phyloP scores from a whole-genome alignment of 768 basidiomycete genomes.

The Suillus sp. region DNA sequence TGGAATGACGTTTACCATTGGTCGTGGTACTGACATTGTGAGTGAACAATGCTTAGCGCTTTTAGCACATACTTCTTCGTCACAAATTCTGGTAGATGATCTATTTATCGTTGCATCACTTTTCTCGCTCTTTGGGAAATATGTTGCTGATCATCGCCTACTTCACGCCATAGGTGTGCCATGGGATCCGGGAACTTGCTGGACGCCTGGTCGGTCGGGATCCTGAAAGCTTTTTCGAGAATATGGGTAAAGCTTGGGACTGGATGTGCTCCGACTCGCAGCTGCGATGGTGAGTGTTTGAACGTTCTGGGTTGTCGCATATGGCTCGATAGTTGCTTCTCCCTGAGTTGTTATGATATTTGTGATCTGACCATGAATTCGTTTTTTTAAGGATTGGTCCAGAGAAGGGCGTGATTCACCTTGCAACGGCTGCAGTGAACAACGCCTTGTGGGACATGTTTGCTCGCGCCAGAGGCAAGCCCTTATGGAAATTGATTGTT shows the following conservation, averaged over 20 bases:
- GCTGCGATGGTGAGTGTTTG: conserved; percentile 70
- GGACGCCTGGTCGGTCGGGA: conserved; percentile 82
- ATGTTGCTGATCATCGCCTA: conserved; percentile 1
- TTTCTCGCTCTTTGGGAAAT: neutral
- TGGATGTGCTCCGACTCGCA: conserved; percentile 88
- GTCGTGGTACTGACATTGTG: conserved; percentile 93
- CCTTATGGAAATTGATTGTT: conserved; percentile 90
- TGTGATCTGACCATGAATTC: neutral
- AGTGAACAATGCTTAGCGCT: conserved; percentile 14
- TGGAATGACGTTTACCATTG: conserved; percentile 94
- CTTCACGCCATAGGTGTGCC: conserved; percentile 62
- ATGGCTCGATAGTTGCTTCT: neutral
- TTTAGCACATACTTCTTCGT: neutral
- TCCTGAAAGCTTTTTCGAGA: conserved; percentile 76
- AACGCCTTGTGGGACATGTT: conserved; percentile 97
- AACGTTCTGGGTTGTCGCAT: neutral
- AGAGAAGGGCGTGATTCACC: conserved; percentile 94
- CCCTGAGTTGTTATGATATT: neutral
- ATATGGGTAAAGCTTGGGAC: conserved; percentile 93
- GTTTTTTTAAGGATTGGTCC: conserved; percentile 76
- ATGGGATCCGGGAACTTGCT: conserved; percentile 78
- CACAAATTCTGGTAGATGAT: neutral
- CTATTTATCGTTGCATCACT: neutral
- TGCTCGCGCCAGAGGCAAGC: conserved; percentile 76
- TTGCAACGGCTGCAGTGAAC: conserved; percentile 85